Conservation (phyloP, 257 asterid species). For the Nyctanthes arbortristis region DNA sequence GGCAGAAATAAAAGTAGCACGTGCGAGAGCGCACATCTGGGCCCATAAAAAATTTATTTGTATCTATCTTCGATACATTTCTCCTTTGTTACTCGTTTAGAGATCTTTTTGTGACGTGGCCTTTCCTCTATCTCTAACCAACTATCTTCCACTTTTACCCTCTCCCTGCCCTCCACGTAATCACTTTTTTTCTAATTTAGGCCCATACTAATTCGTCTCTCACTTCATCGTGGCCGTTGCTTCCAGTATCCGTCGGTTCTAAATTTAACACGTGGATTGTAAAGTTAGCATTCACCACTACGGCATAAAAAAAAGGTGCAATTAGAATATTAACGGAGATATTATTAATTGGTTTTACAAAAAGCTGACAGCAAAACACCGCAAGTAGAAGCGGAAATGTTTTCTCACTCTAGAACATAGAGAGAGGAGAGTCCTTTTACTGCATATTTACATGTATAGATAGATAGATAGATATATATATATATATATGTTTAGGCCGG, state of each 20-base stretch:
- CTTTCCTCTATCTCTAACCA: conserved; percentile 38
- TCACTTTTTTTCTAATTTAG: not conserved
- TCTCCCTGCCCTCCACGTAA: conserved; percentile 25
- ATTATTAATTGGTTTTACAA: not conserved
- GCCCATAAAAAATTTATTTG: not conserved
- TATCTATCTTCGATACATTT: conserved; percentile 10
- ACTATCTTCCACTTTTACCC: conserved; percentile 24
- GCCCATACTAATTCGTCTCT: not conserved
- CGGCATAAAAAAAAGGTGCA: not conserved
- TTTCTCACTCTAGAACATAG: not conserved
- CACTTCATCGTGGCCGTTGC: not conserved
- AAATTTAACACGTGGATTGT: not conserved
- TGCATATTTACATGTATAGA: not conserved
- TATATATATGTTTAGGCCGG: not conserved
- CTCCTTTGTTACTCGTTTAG: not conserved
- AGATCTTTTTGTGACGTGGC: conserved; percentile 45
- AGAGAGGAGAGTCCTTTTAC: not conserved
- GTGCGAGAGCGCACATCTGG: not conserved
- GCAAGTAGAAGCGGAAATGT: not conserved
- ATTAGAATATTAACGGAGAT: not conserved
- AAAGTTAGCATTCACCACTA: not conserved
- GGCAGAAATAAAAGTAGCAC: not conserved
- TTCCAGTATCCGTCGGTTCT: not conserved
- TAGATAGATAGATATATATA: too few relatives aligned
- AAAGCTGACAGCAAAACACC: not conserved